These are phyloP conservation scores for Viola odorata DNA, from an alignment of 345 rosid genomes.

Conservation along the genomic window DNA sequence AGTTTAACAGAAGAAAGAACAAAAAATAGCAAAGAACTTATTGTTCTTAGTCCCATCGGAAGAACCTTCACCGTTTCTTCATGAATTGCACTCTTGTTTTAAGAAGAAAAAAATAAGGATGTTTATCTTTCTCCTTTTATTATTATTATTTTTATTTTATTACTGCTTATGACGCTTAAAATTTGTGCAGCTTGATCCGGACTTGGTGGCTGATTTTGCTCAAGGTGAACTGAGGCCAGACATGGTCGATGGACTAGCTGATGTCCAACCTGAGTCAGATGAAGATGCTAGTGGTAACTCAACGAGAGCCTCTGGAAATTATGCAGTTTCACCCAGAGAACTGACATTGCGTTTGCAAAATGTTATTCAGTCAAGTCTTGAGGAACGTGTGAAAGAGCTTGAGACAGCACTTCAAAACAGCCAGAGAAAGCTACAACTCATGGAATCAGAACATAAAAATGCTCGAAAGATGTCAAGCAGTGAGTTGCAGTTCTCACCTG, in stretches of 20 bases:
- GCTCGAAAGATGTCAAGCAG: conserved; percentile 27
- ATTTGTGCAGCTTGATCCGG: conserved; percentile 55
- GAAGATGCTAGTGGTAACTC: conserved; percentile 49
- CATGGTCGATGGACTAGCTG: conserved; percentile 21
- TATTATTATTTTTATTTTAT: neutral
- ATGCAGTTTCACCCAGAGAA: conserved; percentile 70
- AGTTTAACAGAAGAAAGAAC: neutral
- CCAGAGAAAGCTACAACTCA: conserved; percentile 49
- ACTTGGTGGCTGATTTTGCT: conserved; percentile 49
- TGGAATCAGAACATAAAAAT: conserved; percentile 42
- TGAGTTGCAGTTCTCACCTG: conserved; percentile 19
- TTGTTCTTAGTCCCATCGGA: neutral
- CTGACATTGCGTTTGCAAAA: conserved; percentile 63
- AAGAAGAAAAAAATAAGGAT: too few species aligned
- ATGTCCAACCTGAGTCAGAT: conserved; percentile 35
- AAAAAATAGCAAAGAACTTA: neutral
- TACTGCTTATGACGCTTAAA: conserved; percentile 12
- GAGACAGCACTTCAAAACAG: conserved; percentile 69
- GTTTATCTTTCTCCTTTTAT: too few species aligned
- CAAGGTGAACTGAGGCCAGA: conserved; percentile 53
- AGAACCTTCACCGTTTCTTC: neutral
- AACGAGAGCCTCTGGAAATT: conserved; percentile 46
- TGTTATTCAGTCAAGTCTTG: conserved; percentile 61
- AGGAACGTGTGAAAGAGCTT: conserved; percentile 60
- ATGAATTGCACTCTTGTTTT: too few species aligned